Evolutionary conservation across 345 rosid genomes (phyloP).

Genomic region (Clarkia xantiana): DNA sequence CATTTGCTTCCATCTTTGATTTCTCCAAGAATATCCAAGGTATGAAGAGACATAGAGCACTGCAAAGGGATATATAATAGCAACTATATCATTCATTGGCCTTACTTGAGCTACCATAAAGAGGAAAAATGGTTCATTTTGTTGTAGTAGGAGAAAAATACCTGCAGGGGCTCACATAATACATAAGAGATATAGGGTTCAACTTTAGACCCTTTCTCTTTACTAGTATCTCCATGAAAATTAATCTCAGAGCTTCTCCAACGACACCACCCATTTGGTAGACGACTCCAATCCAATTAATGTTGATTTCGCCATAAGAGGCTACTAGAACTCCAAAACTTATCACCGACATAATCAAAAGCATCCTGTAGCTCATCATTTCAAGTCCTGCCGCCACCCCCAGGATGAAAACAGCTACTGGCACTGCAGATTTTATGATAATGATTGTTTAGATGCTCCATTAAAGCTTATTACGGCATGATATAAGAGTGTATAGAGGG

Average conservation of each 20-base stretch:
- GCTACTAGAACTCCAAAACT: constrained; percentile 95
- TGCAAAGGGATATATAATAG: constrained; percentile 17
- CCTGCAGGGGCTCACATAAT: constrained; percentile 99
- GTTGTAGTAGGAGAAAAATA: constrained; percentile 11
- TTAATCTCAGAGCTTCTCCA: constrained; percentile 84
- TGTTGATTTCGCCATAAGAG: constrained; percentile 82
- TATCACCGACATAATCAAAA: constrained; percentile 85
- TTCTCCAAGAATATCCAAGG: constrained; percentile 97
- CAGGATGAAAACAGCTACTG: constrained; percentile 87
- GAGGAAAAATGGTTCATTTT: no score
- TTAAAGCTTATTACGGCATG: background rate
- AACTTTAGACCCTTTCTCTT: constrained; percentile 87
- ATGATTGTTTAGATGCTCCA: constrained; percentile 6
- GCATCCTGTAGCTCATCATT: constrained; percentile 87
- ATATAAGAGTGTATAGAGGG: background rate
- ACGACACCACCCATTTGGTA: constrained; percentile 99
- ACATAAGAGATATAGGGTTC: constrained; percentile 86
- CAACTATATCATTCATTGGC: no score
- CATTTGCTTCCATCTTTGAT: constrained; percentile 69
- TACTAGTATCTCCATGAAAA: constrained; percentile 90
- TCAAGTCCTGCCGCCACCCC: constrained; percentile 96
- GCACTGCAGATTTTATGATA: constrained; percentile 60
- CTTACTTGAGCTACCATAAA: no score
- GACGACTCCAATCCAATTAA: constrained; percentile 92
- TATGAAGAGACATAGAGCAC: constrained; percentile 73